Evolutionary conservation across 768 basidiomycete genomes (phyloP).

Genomic region (Boletus eberwhitei): DNA sequence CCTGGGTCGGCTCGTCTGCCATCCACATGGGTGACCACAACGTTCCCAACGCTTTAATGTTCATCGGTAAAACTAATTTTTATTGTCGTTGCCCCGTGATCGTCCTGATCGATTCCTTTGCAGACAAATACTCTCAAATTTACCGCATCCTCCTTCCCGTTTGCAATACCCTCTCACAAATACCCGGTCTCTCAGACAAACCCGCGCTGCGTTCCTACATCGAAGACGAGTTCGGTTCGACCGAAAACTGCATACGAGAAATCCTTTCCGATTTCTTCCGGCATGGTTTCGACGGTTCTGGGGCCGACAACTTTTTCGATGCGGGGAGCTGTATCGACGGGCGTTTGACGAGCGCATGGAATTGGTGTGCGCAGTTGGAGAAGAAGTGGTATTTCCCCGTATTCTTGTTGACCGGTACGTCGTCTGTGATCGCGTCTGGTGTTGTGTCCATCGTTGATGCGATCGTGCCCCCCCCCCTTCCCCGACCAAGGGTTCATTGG

Average conservation of each 20-base stretch:
- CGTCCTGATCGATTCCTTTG: background rate
- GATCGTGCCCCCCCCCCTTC: background rate
- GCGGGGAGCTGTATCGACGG: slow-evolving; percentile 85
- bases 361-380: slow-evolving; percentile 84
- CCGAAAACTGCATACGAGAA: slow-evolving; percentile 63
- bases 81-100: background rate
- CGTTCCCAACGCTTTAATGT: slow-evolving; percentile 63
- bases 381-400: slow-evolving; percentile 83
- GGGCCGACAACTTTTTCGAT: slow-evolving; percentile 90
- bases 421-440: background rate
- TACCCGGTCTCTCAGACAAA: slow-evolving; percentile 60
- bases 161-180: slow-evolving; percentile 75
- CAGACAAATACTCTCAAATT: slow-evolving; percentile 87
- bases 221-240: slow-evolving; percentile 77
- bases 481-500: slow-evolving; percentile 63
- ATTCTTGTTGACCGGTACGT: slow-evolving; percentile 68
- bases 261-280: slow-evolving; percentile 83
- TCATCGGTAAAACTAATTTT: slow-evolving; percentile 52
- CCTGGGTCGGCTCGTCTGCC: slow-evolving; percentile 83
- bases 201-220: slow-evolving; percentile 74
- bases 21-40: slow-evolving; percentile 88
- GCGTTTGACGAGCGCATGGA: slow-evolving; percentile 86
- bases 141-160: slow-evolving; percentile 88
- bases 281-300: slow-evolving; percentile 86
- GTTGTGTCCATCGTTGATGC: background rate